Base-by-base conservation (phyloP, 2,329 filamentous ascomycete genomes). In the Cucurbitaria berberidis region DNA sequence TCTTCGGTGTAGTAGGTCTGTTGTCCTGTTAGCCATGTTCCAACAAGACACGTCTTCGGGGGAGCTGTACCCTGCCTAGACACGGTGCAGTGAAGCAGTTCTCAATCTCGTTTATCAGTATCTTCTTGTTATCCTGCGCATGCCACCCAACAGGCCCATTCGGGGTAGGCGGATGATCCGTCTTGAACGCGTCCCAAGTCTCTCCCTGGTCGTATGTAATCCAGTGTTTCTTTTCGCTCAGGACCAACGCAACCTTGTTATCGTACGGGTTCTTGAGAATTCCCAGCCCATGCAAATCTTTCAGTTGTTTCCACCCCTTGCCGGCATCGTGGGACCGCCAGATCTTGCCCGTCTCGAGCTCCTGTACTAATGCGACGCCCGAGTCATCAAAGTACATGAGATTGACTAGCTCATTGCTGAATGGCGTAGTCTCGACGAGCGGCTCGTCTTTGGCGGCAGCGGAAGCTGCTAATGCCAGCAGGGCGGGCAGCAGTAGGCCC, bases 351-450 rank as follows among this genome's bases (percentile, higher is more conserved):
- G 83, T 82, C 13, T 81, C 74, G 44, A 79, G 69, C 72, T 96
- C 89, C 66, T 89, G 86, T 70, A 91, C 87, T 40, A 98, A 77
- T 53, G 96, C 81, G 45, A 89, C 85, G 73, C 96, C 88, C 62
- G 90, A 93, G 74, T 93, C 90, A 69, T 95, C 88, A 71, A 99
- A 98, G 77, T 96, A 99, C 77, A 89, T 89, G 61, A 97, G 79
- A 71, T 87, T 86, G 48, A 78, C 72, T 0, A 91, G 90, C 48
- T 81, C 76, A 66, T 86, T 81, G 39, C 89, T 80, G 77, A 97
- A 90, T 41, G 82, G 76, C 47, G 80, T 89, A 53, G 81, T 78
- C 57, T 82, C 80, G 66, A 96, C 82, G 50, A 81, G 81, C 21
- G 93, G 93, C 43, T 81, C 80, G 68, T 87, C 83, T 59, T 82